Evolutionary conservation across 345 rosid species (phyloP), one percentile per base, ranked within the genome.

Genomic region (Euphorbia lathyris): DNA sequence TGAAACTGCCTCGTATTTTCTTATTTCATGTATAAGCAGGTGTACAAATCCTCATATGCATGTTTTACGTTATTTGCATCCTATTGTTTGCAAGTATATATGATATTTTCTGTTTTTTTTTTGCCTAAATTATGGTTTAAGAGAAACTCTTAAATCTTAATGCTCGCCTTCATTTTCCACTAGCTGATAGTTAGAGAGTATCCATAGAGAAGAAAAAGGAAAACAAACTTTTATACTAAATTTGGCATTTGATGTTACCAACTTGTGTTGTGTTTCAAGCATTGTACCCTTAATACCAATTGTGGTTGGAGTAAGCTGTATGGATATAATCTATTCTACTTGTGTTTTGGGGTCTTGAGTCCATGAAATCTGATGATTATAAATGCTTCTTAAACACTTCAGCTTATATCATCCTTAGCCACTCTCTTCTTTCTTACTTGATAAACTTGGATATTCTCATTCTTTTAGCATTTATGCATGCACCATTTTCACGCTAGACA

Each of bases 61-160:
- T 11, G 20, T 68, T n/a, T 68, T 25, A 27, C 38, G 55, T 43
- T 27, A 58, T 56, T 42, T 26, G 65, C 72, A 17, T 17, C 13
- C 48, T 38, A 3, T 22, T 58, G 13, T n/a, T 25, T 40, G 3
- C 6, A 45, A 43, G 40, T 10, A 68, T 58, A 27, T 12, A 20
- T 42, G 27, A n/a, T 57, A 16, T 38, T 3, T 23, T 68, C 38
- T 34, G 38, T 34, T 34, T 34, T 3, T 7, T 34, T 34, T 7
- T 34, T 34, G 38, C 51, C 45, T 40, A 40, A 40, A 12, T 40
- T 40, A 40, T 40, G 1, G 9, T 40, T 40, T 40, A 40, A 40
- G 45, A 40, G 36, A 40, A 40, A 40, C 9, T 10, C 45, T 40
- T 40, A 10, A 40, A 40, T 40, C 12, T 12, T 40, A 40, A 40